Conservation (phyloP, 768 basidiomycete species). For the Psilocybe subaeruginosa region DNA sequence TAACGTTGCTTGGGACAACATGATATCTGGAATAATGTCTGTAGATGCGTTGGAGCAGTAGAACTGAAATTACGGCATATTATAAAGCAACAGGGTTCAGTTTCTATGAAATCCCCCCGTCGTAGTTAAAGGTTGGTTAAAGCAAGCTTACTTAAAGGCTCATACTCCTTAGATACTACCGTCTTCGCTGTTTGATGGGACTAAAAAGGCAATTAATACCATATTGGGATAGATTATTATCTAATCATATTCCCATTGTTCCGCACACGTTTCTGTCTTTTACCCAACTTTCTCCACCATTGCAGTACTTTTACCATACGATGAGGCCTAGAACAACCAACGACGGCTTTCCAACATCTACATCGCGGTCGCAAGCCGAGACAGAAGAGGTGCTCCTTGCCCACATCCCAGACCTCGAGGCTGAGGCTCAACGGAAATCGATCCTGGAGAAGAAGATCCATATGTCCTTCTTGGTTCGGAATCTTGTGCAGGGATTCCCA, state of each 20-base stretch:
- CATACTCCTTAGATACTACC: no score
- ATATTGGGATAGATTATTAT: constrained; percentile 6
- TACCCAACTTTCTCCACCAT: constrained; percentile 11
- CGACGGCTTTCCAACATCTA: constrained; percentile 66
- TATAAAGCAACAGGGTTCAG: no score
- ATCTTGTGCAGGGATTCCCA: constrained; percentile 81
- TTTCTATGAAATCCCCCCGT: no score
- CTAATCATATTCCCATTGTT: constrained; percentile 4
- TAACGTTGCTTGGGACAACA: no score
- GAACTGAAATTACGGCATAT: no score
- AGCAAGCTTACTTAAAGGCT: no score
- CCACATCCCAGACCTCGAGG: constrained; percentile 43
- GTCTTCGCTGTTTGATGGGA: no score
- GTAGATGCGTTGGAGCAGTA: no score
- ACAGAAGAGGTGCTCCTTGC: constrained; percentile 68
- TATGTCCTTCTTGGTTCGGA: constrained; percentile 73
- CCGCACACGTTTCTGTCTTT: neutral
- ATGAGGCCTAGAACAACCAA: constrained; percentile 39
- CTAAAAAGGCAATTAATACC: neutral
- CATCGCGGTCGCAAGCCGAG: constrained; percentile 61
- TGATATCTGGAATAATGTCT: no score
- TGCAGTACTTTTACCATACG: neutral
- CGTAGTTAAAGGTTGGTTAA: no score
- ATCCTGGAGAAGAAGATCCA: constrained; percentile 66
- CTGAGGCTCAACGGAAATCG: constrained; percentile 21